Percentiles rank a stretch among this genome's conserved stretches.
phyloP scores from a whole-genome alignment of 2,329 filamentous ascomycete genomes.

The Ambrosiella beaveri region DNA sequence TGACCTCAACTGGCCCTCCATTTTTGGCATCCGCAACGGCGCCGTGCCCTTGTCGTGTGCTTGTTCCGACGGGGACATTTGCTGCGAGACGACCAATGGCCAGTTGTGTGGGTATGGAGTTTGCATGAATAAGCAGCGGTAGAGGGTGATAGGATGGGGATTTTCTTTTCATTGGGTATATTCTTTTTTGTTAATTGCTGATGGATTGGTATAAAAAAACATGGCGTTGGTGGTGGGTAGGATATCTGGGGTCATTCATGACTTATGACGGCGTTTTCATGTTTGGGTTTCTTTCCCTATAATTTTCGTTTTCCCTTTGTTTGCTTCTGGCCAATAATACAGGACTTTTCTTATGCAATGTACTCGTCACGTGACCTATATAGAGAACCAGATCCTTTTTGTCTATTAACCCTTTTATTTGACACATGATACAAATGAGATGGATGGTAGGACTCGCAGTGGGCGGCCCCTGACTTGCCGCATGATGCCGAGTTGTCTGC shows the following conservation, averaged over 20 bases:
- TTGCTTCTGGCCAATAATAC: no score
- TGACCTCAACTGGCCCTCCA: background rate
- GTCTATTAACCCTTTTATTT: background rate
- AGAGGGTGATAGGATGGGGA: background rate
- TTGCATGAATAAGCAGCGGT: background rate
- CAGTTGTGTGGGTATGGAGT: slow-evolving; percentile 6
- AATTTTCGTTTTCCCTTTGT: no score
- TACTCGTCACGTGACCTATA: no score
- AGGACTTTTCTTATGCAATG: no score
- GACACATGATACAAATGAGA: background rate
- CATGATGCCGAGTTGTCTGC: background rate
- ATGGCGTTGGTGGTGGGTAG: no score
- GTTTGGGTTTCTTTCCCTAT: no score
- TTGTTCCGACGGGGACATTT: slow-evolving; percentile 7
- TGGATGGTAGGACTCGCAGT: background rate
- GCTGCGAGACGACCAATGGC: slow-evolving; percentile 11
- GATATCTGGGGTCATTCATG: no score
- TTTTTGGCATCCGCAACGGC: slow-evolving; percentile 10
- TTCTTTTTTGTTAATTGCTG: no score
- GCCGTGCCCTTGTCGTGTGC: slow-evolving; percentile 6
- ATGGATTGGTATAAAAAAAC: no score
- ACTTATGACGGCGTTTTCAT: no score
- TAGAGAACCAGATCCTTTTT: no score
- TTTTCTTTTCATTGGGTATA: no score
- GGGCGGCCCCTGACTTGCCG: background rate